phyloP scores from a whole-genome alignment of 2,329 filamentous ascomycete species.

The Fusarium torreyae region DNA sequence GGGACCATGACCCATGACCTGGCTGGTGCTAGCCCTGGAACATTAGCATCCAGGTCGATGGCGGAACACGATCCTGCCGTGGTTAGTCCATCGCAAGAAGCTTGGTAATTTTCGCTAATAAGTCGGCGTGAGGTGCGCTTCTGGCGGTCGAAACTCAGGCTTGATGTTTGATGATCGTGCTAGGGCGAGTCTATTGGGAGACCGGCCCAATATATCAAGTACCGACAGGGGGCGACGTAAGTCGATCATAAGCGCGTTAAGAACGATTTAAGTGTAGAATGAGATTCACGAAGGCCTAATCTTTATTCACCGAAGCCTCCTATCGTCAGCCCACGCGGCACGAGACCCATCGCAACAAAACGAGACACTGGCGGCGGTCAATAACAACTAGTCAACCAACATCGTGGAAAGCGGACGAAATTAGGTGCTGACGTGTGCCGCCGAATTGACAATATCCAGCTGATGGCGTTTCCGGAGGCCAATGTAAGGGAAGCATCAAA shows the following conservation, averaged over 20 bases:
- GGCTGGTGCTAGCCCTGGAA: not conserved
- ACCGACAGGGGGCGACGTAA: conserved; percentile 1
- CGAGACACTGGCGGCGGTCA: conserved; percentile 26
- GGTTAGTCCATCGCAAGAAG: not conserved
- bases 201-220: not conserved
- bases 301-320: not conserved
- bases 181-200: not conserved
- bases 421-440: conserved; percentile 48
- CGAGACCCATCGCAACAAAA: conserved; percentile 7
- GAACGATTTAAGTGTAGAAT: not conserved
- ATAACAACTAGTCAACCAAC: not conserved
- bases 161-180: not conserved
- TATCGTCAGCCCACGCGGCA: conserved; percentile 16
- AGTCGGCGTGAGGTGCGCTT: not conserved
- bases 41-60: not conserved
- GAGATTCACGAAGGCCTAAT: not conserved
- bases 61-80: not conserved
- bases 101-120: not conserved
- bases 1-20: not conserved
- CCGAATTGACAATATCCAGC: conserved; percentile 15
- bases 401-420: conserved; percentile 32
- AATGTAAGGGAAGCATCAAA: conserved; percentile 32
- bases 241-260: not conserved
- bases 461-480: conserved; percentile 5
- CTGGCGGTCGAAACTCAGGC: not conserved